Evolutionary conservation across 306 rosid species (phyloP), one percentile per base, ranked within the genome.

Genomic region (Carpinus fangiana): DNA sequence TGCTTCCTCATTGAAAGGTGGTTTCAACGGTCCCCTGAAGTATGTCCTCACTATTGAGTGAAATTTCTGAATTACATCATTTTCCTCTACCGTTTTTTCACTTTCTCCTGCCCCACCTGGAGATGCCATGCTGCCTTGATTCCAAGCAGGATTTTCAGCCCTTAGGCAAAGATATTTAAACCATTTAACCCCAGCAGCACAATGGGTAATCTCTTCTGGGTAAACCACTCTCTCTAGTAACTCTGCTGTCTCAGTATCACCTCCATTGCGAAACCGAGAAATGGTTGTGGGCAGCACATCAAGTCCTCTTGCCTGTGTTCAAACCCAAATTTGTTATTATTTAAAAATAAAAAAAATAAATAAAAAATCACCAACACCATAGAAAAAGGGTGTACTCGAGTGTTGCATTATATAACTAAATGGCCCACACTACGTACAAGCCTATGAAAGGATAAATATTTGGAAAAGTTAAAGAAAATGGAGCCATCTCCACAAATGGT

Each of bases 131-230:
- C 70, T 12, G 36, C 76, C 79, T 31, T 72, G 77, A 59, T 78
- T 73, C 26, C 74, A 28, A 62, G 45, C 67, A 2, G 64, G 75
- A 23, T 83, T 75, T 28, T 41, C 57, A 21, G 76, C 34, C 85
- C 93, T 85, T 76, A 64, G 73, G 86, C 89, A 92, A 62, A 90
- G 84, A 76, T 90, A 92, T 72, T 75, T 90, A 84, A 94, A 94
- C 98, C 97, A 92, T 74, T 79, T 89, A 43, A 94, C 90, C 43
- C 98, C 98, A 59, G 94, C 94, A 54, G 94, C 92, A 72, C 98
- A 94, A 71, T 94, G 97, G 54, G 92, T 90, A 17, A 92, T 87
- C 84, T 94, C 98, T 74, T 94, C 98, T 2, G 94, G 94, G 75
- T 90, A 90, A 67, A 94, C 86, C 77, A 92, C 90, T 9, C 77